Conservation (phyloP, 2,329 filamentous ascomycete genomes). For the Botryotinia convoluta region DNA sequence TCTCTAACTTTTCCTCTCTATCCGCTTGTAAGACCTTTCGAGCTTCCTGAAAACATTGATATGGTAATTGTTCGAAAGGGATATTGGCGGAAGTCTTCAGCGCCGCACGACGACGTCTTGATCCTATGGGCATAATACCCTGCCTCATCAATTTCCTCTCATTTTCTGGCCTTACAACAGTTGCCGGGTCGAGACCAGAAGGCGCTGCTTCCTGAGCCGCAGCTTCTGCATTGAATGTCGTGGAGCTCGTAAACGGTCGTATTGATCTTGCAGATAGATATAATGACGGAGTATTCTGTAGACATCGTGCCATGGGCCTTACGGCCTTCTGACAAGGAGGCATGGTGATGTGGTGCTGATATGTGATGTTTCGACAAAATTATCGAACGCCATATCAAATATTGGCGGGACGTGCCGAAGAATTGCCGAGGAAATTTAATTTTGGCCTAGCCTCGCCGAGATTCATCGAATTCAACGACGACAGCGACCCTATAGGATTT, state of each 20-base stretch:
- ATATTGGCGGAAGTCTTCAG: conserved; percentile 61
- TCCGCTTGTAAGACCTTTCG: conserved; percentile 78
- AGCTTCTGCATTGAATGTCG: conserved; percentile 40
- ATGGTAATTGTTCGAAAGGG: conserved; percentile 91
- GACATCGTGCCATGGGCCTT: conserved; percentile 54
- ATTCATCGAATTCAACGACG: conserved; percentile 19
- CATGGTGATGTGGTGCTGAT: conserved; percentile 43
- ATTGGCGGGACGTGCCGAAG: conserved; percentile 28
- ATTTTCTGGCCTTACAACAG: conserved; percentile 60
- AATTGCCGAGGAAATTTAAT: conserved; percentile 32
- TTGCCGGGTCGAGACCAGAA: conserved; percentile 60
- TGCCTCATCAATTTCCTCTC: conserved; percentile 67
- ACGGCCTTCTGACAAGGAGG: conserved; percentile 58
- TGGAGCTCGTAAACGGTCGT: conserved; percentile 38
- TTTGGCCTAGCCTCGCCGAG: conserved; percentile 25
- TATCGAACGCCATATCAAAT: conserved; percentile 26
- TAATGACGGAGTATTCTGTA: conserved; percentile 43
- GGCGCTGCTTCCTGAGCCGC: conserved; percentile 40
- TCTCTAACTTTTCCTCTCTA: conserved; percentile 72
- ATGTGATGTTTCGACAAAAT: conserved; percentile 30
- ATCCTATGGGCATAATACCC: conserved; percentile 73
- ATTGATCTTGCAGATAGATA: conserved; percentile 29
- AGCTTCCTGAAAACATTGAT: conserved; percentile 97
- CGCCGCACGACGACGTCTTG: conserved; percentile 76
- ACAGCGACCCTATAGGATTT: conserved; percentile 23